Conservation (phyloP, 805 yeast genomes). For the Isabelozyma pseudorhagii region DNA sequence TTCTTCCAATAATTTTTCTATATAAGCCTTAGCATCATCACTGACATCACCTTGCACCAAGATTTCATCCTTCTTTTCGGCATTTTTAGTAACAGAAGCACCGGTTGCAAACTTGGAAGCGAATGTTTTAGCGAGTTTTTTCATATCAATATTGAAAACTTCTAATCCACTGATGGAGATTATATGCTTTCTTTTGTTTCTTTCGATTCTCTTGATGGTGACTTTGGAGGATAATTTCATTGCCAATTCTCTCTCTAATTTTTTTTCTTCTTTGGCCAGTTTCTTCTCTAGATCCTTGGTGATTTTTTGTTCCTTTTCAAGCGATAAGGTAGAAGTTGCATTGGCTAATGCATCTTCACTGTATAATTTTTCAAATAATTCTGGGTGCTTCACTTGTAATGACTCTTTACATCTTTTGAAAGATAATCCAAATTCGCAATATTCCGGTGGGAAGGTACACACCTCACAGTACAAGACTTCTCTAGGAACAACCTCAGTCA, state of each 20-base stretch:
- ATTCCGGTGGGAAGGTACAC: slow-evolving; percentile 84
- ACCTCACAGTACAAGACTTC: slow-evolving; percentile 67
- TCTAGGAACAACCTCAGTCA: slow-evolving; percentile 28
- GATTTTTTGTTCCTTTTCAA: slow-evolving; percentile 79
- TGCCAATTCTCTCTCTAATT: slow-evolving; percentile 78
- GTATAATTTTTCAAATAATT: slow-evolving; percentile 58
- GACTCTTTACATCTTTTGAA: slow-evolving; percentile 82
- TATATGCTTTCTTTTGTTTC: slow-evolving; percentile 85
- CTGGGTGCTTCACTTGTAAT: slow-evolving; percentile 61
- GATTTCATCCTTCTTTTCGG: slow-evolving; percentile 88
- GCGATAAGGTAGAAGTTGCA: slow-evolving; percentile 57
- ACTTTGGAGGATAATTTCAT: slow-evolving; percentile 80
- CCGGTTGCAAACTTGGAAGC: slow-evolving; percentile 96
- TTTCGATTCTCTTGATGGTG: slow-evolving; percentile 77
- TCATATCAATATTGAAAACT: slow-evolving; percentile 83
- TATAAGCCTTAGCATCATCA: slow-evolving; percentile 81
- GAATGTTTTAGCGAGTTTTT: slow-evolving; percentile 86
- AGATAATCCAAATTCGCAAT: slow-evolving; percentile 86
- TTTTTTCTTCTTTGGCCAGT: slow-evolving; percentile 82
- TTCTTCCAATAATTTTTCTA: slow-evolving; percentile 67
- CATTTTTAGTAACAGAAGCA: slow-evolving; percentile 84
- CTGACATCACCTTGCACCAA: slow-evolving; percentile 94
- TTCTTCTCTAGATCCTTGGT: slow-evolving; percentile 79
- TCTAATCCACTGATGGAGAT: slow-evolving; percentile 86
- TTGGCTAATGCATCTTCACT: slow-evolving; percentile 54